These are phyloP conservation scores for Smallanthus sonchifolius DNA, from an alignment of 129 eudicot species.

Conservation along the genomic window DNA sequence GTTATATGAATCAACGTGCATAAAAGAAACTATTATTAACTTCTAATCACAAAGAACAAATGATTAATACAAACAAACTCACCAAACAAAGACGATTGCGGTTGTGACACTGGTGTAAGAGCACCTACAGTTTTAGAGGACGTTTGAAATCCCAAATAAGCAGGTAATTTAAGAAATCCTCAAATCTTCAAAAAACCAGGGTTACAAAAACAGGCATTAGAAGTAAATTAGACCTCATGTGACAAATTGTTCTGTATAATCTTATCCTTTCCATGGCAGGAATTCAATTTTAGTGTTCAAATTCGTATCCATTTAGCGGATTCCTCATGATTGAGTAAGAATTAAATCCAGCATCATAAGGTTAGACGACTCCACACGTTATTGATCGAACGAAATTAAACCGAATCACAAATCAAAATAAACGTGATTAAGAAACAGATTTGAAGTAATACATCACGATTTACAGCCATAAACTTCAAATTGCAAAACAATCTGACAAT, in stretches of 20 bases:
- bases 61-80: too few species aligned
- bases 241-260: too few species aligned
- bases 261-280: too few species aligned
- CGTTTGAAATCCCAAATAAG: too few species aligned
- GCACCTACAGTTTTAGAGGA: too few species aligned
- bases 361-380: too few species aligned
- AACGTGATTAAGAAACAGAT: background rate
- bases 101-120: too few species aligned
- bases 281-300: background rate
- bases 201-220: background rate
- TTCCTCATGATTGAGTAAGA: background rate
- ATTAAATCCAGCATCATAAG: background rate
- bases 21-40: too few species aligned
- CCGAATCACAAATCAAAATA: background rate
- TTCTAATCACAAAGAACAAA: too few species aligned
- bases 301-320: background rate
- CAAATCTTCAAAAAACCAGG: background rate
- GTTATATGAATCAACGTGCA: too few species aligned
- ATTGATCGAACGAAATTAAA: conserved; percentile 1
- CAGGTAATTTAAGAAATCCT: background rate
- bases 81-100: too few species aligned
- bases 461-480: background rate
- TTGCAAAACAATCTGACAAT: background rate
- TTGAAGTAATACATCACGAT: conserved; percentile 11
- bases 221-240: too few species aligned